A percentile compares a stretch with the other conserved stretches of the same genome.
Conservation (phyloP, 2,329 filamentous ascomycete species). For the Aureobasidium sp. region DNA sequence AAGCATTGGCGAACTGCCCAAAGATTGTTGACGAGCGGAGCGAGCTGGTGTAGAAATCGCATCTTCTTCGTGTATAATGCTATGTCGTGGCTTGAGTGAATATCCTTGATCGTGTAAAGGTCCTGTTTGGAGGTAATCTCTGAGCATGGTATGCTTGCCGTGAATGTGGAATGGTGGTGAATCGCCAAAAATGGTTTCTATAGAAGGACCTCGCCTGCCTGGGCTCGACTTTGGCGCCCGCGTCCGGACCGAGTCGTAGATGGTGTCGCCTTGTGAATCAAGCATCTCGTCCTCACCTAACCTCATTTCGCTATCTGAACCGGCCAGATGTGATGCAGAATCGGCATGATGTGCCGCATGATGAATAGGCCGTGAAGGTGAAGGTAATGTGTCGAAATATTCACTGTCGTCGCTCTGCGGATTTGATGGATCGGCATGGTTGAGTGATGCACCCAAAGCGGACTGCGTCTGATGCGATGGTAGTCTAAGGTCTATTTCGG, state of each 20-base stretch:
- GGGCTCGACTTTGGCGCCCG: slow-evolving; percentile 58
- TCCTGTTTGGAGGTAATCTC: slow-evolving; percentile 41
- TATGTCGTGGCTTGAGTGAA: slow-evolving; percentile 30
- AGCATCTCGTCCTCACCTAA: slow-evolving; percentile 69
- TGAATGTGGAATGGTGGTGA: slow-evolving; percentile 33
- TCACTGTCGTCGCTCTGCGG: slow-evolving; percentile 33
- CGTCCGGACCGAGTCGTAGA: slow-evolving; percentile 69
- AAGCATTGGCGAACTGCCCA: slow-evolving; percentile 27
- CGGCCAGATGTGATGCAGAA: slow-evolving; percentile 52
- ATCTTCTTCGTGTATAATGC: slow-evolving; percentile 43
- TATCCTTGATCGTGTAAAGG: slow-evolving; percentile 31
- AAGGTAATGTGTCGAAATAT: slow-evolving; percentile 26
- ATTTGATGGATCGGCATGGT: background rate
- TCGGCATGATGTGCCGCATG: slow-evolving; percentile 36
- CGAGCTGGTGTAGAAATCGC: slow-evolving; percentile 38
- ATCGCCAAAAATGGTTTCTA: slow-evolving; percentile 77
- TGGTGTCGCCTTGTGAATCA: slow-evolving; percentile 69
- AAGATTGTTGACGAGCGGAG: slow-evolving; percentile 31
- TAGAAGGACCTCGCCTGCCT: slow-evolving; percentile 58
- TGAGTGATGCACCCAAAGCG: background rate
- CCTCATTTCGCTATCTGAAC: slow-evolving; percentile 60
- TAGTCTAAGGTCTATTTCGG: slow-evolving; percentile 8
- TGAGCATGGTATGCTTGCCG: slow-evolving; percentile 28
- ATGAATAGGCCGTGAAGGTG: background rate
- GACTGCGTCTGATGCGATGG: background rate